phyloP scores from a whole-genome alignment of 139 green algal species.

The Picocystis salinarum region DNA sequence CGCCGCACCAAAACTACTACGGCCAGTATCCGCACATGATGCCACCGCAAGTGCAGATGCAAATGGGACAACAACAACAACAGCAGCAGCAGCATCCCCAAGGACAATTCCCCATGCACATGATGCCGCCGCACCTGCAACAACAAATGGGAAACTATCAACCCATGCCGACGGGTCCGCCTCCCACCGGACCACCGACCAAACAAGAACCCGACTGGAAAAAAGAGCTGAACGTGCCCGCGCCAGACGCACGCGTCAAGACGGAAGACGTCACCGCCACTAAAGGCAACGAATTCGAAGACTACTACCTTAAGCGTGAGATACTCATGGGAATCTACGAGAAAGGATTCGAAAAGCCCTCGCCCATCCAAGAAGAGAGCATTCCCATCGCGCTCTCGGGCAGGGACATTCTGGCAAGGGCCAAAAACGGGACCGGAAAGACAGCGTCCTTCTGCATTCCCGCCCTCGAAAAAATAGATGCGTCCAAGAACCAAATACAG shows the following conservation, averaged over 20 bases:
- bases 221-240: conserved; percentile 47
- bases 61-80: too few species aligned
- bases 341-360: conserved; percentile 80
- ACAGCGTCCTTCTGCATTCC: conserved; percentile 97
- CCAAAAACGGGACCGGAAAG: conserved; percentile 99
- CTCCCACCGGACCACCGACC: too few species aligned
- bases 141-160: too few species aligned
- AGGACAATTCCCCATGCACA: too few species aligned
- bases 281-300: conserved; percentile 97
- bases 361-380: conserved; percentile 70
- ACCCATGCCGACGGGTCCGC: too few species aligned
- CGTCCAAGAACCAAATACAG: conserved; percentile 71
- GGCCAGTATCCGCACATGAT: too few species aligned
- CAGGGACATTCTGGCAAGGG: conserved; percentile 90
- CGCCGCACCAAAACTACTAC: too few species aligned
- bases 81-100: too few species aligned
- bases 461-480: conserved; percentile 83
- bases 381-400: conserved; percentile 96
- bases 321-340: conserved; percentile 99
- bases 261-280: conserved; percentile 96
- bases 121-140: too few species aligned
- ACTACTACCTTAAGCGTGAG: conserved; percentile 95
- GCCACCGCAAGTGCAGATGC: too few species aligned
- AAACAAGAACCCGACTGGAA: too few species aligned
- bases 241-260: conserved; percentile 58